Evolutionary conservation across 345 rosid species (phyloP).

Genomic region (Toxicodendron radicans): DNA sequence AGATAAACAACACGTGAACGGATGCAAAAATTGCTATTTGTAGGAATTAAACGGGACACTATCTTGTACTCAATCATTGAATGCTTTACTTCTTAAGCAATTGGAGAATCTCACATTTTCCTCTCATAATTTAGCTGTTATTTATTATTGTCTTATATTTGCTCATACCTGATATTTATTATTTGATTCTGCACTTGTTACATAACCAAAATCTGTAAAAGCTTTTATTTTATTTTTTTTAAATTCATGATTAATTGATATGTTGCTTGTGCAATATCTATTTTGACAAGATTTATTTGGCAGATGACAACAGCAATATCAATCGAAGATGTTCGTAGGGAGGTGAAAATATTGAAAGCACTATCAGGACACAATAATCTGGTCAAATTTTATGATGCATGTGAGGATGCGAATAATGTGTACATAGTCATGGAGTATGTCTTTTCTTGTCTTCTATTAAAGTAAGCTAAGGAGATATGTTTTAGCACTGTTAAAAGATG

Average conservation of each 20-base stretch:
- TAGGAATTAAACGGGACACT: no score
- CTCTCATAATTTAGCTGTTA: background rate
- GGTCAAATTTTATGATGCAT: constrained; percentile 74
- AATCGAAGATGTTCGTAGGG: constrained; percentile 91
- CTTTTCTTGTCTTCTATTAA: constrained; percentile 32
- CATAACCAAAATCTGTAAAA: background rate
- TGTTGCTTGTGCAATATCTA: constrained; percentile 3
- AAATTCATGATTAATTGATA: constrained; percentile 3
- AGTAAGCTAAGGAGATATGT: constrained; percentile 9
- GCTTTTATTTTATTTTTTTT: background rate
- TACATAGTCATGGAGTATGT: constrained; percentile 95
- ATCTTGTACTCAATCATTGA: background rate
- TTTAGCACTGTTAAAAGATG: constrained; percentile 12
- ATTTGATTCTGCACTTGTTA: background rate
- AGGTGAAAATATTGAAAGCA: constrained; percentile 75
- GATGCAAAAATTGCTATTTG: no score
- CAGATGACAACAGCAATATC: constrained; percentile 92
- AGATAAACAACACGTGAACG: no score
- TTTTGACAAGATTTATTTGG: constrained; percentile 32
- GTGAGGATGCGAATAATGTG: constrained; percentile 79
- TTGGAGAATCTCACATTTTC: background rate
- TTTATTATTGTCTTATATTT: background rate
- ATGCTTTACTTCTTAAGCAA: background rate
- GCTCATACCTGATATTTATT: background rate
- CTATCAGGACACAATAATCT: constrained; percentile 77